Conservation (phyloP, 2,329 filamentous ascomycete genomes). For the Pseudogymnoascus sp. region DNA sequence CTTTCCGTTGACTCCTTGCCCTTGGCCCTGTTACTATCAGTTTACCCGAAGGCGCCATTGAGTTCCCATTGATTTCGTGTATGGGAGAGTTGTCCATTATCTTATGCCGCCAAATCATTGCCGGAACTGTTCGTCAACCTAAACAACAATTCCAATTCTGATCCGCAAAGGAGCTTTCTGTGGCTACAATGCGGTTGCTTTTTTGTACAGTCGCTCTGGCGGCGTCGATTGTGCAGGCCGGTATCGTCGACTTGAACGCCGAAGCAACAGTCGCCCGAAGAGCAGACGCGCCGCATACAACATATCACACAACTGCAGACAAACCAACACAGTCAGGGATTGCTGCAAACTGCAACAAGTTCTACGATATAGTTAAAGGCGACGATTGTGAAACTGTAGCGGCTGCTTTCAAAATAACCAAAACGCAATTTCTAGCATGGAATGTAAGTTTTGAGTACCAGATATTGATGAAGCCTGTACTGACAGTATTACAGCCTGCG, state of each 20-base stretch:
- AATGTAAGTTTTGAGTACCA: neutral
- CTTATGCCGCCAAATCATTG: neutral
- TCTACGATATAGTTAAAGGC: conserved; percentile 14
- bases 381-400: conserved; percentile 19
- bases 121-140: neutral
- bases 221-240: neutral
- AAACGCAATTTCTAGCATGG: neutral
- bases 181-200: neutral
- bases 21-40: neutral
- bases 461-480: neutral
- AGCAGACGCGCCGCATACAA: conserved; percentile 1
- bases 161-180: neutral
- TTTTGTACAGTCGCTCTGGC: neutral
- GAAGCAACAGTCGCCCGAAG: neutral
- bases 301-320: conserved; percentile 1
- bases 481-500: neutral
- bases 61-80: neutral
- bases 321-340: conserved; percentile 19
- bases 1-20: neutral
- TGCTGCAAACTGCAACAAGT: conserved; percentile 12
- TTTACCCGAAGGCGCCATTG: neutral
- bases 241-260: conserved; percentile 1
- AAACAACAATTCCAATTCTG: neutral
- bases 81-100: neutral
- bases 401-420: conserved; percentile 2